These are phyloP conservation scores for Rubia peregrina DNA, from an alignment of 305 asterid genomes.

Conservation along the genomic window DNA sequence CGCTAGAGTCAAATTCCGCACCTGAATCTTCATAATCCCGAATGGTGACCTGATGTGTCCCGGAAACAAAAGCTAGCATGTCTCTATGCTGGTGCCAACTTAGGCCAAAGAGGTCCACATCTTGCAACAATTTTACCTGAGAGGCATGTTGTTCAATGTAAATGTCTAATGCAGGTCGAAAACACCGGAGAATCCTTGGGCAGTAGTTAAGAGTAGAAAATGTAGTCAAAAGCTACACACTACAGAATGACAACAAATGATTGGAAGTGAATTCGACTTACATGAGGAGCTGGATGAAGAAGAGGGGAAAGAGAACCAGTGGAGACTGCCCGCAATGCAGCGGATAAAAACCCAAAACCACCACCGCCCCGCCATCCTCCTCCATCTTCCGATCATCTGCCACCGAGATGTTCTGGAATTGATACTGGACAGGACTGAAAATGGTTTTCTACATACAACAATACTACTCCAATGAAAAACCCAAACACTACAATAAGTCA, in stretches of 20 bases:
- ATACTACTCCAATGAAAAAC: neutral
- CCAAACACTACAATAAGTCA: neutral
- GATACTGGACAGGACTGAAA: conserved; percentile 66
- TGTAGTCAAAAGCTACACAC: neutral
- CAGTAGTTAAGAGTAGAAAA: too few species aligned
- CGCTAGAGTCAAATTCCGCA: conserved; percentile 25
- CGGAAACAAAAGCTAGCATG: conserved; percentile 77
- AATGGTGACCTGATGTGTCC: conserved; percentile 63
- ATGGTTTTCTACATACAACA: conserved; percentile 55
- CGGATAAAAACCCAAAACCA: conserved; percentile 23
- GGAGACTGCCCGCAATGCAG: conserved; percentile 36
- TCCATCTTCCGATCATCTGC: conserved; percentile 34
- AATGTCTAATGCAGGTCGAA: neutral
- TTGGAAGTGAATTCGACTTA: conserved; percentile 19
- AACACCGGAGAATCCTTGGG: too few species aligned
- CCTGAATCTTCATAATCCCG: conserved; percentile 84
- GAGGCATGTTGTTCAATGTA: conserved; percentile 4
- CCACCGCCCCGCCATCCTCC: conserved; percentile 14
- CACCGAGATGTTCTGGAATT: conserved; percentile 32
- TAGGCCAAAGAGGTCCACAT: conserved; percentile 57
- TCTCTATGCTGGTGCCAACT: conserved; percentile 82
- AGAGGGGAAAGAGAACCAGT: conserved; percentile 46
- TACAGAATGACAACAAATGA: neutral
- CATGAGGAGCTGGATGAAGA: conserved; percentile 59
- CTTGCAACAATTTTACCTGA: conserved; percentile 64